Percentiles rank a stretch among this genome's conserved stretches.
Evolutionary conservation across 164 flowering plant genomes (phyloP).

Genomic region (Liquidambar formosana): DNA sequence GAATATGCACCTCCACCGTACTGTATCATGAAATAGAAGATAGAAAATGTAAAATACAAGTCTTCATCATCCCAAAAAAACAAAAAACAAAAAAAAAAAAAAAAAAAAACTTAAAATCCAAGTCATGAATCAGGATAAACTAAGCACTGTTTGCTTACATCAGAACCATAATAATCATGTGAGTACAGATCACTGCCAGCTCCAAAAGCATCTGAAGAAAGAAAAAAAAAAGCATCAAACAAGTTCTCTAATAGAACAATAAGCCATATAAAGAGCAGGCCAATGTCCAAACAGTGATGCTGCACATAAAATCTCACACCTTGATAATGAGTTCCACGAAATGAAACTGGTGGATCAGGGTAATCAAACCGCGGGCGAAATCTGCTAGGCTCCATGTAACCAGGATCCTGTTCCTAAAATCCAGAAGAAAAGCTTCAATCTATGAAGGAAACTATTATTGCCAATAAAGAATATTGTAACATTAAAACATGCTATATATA

Average conservation of each 20-base stretch:
- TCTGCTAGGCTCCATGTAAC: slow-evolving; percentile 53
- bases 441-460: neutral
- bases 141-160: slow-evolving; percentile 37
- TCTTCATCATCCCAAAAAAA: too few relatives aligned
- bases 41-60: neutral
- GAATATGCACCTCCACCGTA: slow-evolving; percentile 47
- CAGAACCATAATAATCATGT: slow-evolving; percentile 53
- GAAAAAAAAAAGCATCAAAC: neutral
- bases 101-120: neutral
- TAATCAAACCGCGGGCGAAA: slow-evolving; percentile 58
- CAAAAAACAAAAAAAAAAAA: too few relatives aligned
- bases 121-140: neutral
- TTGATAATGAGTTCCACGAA: slow-evolving; percentile 41
- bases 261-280: too few relatives aligned
- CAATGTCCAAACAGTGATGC: neutral
- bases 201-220: slow-evolving; percentile 39
- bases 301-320: slow-evolving; percentile 33
- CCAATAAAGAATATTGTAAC: neutral
- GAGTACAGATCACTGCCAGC: slow-evolving; percentile 24
- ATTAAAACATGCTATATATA: neutral
- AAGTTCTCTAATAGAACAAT: neutral
- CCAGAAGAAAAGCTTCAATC: neutral
- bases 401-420: slow-evolving; percentile 53
- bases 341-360: slow-evolving; percentile 37
- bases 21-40: slow-evolving; percentile 25